These are phyloP conservation scores for Paecilomyces niveus DNA, from an alignment of 2,329 filamentous ascomycete genomes.

Conservation along the genomic window DNA sequence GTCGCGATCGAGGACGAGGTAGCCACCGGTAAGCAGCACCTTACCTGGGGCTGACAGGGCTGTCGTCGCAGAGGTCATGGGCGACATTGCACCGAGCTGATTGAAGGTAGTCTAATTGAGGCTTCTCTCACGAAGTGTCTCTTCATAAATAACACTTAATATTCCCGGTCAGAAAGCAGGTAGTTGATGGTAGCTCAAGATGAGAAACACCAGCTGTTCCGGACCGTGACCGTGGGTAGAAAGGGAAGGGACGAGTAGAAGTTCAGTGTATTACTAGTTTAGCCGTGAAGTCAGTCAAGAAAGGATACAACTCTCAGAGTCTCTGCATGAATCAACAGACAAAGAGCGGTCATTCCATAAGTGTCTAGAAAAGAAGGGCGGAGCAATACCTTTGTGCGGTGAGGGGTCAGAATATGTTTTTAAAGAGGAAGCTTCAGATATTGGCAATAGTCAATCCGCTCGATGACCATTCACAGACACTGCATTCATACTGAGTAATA, in stretches of 20 bases:
- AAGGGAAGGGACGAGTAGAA: background rate
- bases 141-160: background rate
- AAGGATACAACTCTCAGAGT: background rate
- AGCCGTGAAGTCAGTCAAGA: background rate
- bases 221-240: background rate
- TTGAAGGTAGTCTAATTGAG: background rate
- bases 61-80: conserved; percentile 14
- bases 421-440: background rate
- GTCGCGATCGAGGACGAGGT: conserved; percentile 81
- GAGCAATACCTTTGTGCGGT: background rate
- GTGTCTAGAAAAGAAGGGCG: background rate
- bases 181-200: background rate
- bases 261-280: background rate
- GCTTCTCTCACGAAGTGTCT: background rate
- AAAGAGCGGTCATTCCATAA: background rate
- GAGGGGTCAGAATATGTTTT: background rate
- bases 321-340: background rate
- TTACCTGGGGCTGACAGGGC: conserved; percentile 91
- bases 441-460: background rate
- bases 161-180: background rate
- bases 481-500: background rate
- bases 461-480: background rate
- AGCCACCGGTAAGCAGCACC: conserved; percentile 89
- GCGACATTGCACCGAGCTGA: background rate
- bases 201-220: background rate